Conservation (phyloP, 208 protist species). For the Spongospora subterranea region DNA sequence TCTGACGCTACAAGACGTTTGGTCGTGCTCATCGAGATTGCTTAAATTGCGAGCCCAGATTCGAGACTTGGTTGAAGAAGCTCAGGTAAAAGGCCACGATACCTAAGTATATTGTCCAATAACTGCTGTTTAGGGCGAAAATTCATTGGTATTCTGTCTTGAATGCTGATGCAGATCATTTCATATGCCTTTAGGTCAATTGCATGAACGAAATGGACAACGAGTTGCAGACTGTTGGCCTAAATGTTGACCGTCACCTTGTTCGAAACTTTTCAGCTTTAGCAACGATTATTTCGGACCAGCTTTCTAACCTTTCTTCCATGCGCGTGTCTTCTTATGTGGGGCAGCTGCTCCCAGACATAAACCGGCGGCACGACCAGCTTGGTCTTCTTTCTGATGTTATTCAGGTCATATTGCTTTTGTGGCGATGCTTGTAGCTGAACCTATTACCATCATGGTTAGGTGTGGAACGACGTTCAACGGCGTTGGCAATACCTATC, state of each 20-base stretch:
- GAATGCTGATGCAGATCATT: too few relatives aligned
- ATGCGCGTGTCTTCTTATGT: slow-evolving; percentile 2
- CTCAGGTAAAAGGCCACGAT: background rate
- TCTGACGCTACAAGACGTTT: background rate
- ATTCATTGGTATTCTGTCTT: background rate
- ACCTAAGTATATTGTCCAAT: background rate
- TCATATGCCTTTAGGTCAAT: too few relatives aligned
- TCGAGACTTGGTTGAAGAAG: slow-evolving; percentile 19
- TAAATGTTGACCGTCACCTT: background rate
- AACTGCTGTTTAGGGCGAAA: background rate
- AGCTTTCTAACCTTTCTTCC: slow-evolving; percentile 2
- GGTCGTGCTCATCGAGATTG: background rate
- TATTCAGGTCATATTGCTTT: background rate
- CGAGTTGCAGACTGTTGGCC: background rate
- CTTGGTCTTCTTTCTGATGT: background rate
- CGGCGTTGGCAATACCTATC: background rate
- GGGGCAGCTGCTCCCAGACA: background rate
- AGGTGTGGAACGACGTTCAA: slow-evolving; percentile 34
- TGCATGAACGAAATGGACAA: slow-evolving; percentile 21
- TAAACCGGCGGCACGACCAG: background rate
- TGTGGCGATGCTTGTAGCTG: background rate
- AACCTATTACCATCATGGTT: background rate
- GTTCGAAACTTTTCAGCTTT: background rate
- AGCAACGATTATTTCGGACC: background rate
- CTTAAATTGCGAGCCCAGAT: background rate